Evolutionary conservation across 768 basidiomycete species (phyloP).

Genomic region (Lactarius tabidus): DNA sequence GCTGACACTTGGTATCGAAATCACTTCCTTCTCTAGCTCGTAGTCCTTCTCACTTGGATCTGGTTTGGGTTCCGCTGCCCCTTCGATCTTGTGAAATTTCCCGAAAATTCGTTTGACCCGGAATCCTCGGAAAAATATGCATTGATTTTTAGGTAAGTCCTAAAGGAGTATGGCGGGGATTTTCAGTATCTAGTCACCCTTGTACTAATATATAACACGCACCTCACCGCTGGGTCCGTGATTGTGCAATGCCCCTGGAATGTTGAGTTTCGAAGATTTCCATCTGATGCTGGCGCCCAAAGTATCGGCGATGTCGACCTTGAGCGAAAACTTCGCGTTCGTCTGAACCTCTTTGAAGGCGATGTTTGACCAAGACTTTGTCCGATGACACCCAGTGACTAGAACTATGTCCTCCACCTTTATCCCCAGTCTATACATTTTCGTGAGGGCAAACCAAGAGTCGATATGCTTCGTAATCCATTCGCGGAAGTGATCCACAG

Average conservation of each 20-base stretch:
- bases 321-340: neutral
- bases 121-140: neutral
- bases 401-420: neutral
- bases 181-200: neutral
- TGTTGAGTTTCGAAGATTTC: neutral
- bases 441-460: neutral
- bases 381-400: neutral
- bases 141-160: neutral
- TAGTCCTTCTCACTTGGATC: neutral
- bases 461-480: neutral
- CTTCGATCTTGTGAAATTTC: neutral
- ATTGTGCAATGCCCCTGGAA: neutral
- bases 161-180: neutral
- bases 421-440: neutral
- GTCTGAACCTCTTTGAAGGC: neutral
- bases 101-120: neutral
- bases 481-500: neutral
- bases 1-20: neutral
- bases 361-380: neutral
- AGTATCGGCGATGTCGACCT: neutral
- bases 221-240: neutral
- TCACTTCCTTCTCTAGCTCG: neutral
- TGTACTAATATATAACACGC: neutral
- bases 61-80: neutral
- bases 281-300: neutral